Base-by-base conservation (phyloP, 768 basidiomycete species). In the Tubosaeta sp. region DNA sequence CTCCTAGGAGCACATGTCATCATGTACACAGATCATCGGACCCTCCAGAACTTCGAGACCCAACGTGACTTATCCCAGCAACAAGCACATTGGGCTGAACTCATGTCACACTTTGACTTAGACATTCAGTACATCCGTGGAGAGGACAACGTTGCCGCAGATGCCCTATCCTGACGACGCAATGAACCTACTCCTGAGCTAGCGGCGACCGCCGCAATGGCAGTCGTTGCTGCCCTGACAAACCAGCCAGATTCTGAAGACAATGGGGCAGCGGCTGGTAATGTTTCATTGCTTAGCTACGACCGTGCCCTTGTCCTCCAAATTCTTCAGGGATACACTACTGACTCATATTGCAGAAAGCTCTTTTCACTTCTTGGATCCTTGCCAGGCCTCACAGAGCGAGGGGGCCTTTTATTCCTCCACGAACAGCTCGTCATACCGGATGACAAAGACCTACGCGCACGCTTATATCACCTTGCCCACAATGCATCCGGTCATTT, bases 21-120 rank as follows among this genome's bases (percentile, higher is more conserved):
- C 0, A 57, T 72, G 0, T 67, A 48, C 35, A 68, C 67, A 8
- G 69, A 71, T 32, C 71, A 72, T 34, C 41, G 48, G 0, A 67
- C 68, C 0, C 48, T 70, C 0, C 46, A 50, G 11, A 50, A 52
- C 6, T 59, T 57, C 21, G 0, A 5, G 0, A 25, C 38, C 0
- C 52, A 60, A 29, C 5, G 10, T 0, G 43, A 50, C 5, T 21
- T 60, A 0, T 57, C 53, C 0, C 30, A 18, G 0, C 6, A 32
- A 0, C 59, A 76, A 30, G 65, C 65, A 0, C 55, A 68, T 0
- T 77, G 76, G 77, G 71, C 4, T 67, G 76, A 49, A 7, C 68
- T 69, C 19, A 51, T 80, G 1, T 48, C 56, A 0, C 58, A 70
- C 16, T 79, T 74, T 49, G 67, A 77, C 35, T n/a, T 49, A 7